Evolutionary conservation across 2,329 filamentous ascomycete species (phyloP).

Genomic region (Fusarium lateritium): DNA sequence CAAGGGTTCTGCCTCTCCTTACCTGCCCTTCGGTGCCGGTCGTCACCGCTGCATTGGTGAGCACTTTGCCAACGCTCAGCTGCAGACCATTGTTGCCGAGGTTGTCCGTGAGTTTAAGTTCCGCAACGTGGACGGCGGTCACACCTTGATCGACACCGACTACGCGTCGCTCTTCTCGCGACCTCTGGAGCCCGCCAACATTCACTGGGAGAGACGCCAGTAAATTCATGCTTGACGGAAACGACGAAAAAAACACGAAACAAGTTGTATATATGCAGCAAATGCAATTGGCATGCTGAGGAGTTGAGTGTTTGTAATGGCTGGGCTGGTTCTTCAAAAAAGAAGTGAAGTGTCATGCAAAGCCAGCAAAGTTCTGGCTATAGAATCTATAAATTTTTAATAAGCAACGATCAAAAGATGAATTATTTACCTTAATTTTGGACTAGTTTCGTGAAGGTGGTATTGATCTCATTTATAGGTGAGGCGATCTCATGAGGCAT

Average conservation of each 20-base stretch:
- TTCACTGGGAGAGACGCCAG: slow-evolving; percentile 82
- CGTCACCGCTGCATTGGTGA: slow-evolving; percentile 96
- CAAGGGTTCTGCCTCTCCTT: slow-evolving; percentile 91
- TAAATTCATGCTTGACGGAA: slow-evolving; percentile 43
- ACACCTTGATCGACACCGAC: slow-evolving; percentile 77
- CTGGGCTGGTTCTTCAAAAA: slow-evolving; percentile 44
- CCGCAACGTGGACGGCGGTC: slow-evolving; percentile 79
- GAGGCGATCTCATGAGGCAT: slow-evolving; percentile 18
- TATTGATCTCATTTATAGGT: slow-evolving; percentile 7
- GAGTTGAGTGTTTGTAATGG: slow-evolving; percentile 49
- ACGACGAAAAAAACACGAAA: slow-evolving; percentile 35
- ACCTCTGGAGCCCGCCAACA: slow-evolving; percentile 77
- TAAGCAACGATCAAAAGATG: slow-evolving; percentile 44
- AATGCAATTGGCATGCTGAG: slow-evolving; percentile 43
- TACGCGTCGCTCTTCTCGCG: slow-evolving; percentile 81
- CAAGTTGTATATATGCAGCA: slow-evolving; percentile 50
- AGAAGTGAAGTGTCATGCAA: slow-evolving; percentile 41
- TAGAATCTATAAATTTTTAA: slow-evolving; percentile 48
- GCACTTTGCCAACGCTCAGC: slow-evolving; percentile 94
- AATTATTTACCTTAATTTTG: slow-evolving; percentile 1
- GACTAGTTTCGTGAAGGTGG: background rate
- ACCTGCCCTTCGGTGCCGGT: slow-evolving; percentile 94
- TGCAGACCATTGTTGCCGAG: slow-evolving; percentile 86
- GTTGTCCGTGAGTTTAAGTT: slow-evolving; percentile 86
- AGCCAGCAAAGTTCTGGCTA: slow-evolving; percentile 41